These are phyloP conservation scores for Globisporangium iwayamae DNA, from an alignment of 352 stramenopile species.

Conservation along the genomic window DNA sequence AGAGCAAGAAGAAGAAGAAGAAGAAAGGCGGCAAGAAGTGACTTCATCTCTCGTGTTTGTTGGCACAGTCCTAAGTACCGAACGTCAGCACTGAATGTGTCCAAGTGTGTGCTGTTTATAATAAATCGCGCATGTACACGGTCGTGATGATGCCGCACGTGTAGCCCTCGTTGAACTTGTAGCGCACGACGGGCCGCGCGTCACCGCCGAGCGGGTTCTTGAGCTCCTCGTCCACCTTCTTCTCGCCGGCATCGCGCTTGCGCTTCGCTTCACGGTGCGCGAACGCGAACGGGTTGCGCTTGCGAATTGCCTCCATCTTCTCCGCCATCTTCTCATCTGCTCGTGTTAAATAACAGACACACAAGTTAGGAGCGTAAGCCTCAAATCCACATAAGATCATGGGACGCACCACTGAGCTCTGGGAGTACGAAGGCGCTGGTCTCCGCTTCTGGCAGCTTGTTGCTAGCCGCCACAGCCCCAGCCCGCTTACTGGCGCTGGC, in stretches of 20 bases:
- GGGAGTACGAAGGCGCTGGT: slow-evolving; percentile 44
- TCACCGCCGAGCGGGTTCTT: slow-evolving; percentile 15
- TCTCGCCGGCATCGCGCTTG: slow-evolving; percentile 52
- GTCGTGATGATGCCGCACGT: slow-evolving; percentile 87
- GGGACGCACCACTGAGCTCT: slow-evolving; percentile 46
- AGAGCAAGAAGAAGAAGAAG: slow-evolving; percentile 41
- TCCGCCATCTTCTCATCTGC: slow-evolving; percentile 55
- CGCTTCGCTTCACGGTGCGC: slow-evolving; percentile 77
- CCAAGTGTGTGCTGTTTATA: slow-evolving; percentile 29
- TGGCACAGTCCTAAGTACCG: not conserved
- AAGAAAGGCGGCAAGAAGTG: slow-evolving; percentile 41
- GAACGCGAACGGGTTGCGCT: slow-evolving; percentile 78
- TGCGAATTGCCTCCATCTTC: slow-evolving; percentile 59
- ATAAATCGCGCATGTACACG: slow-evolving; percentile 85
- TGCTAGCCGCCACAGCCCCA: slow-evolving; percentile 8
- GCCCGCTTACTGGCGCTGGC: slow-evolving; percentile 11
- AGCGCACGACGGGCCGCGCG: slow-evolving; percentile 56
- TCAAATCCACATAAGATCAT: not conserved
- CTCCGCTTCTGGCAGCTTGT: slow-evolving; percentile 17
- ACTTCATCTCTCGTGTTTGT: not conserved
- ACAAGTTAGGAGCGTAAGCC: not conserved
- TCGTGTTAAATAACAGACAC: slow-evolving; percentile 4
- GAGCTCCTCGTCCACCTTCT: slow-evolving; percentile 30
- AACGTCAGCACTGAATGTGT: not conserved
- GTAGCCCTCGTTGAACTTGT: slow-evolving; percentile 90